Conservation (phyloP, 225 moss, liverwort and hornwort genomes). For the Lunularia cruciata region DNA sequence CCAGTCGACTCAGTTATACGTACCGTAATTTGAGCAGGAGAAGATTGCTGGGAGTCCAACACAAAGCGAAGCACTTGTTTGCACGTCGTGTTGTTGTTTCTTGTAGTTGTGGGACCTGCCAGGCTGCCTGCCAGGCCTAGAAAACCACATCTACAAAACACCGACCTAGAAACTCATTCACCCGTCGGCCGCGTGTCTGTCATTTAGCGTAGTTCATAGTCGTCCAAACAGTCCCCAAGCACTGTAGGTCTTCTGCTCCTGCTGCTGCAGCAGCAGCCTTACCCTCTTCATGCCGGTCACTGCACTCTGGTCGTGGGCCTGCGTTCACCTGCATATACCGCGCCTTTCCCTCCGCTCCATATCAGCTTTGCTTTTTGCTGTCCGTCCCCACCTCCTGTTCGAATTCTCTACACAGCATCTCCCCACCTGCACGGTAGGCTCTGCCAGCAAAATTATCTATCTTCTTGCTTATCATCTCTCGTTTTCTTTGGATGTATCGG, state of each 20-base stretch:
- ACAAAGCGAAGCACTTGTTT: background rate
- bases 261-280: background rate
- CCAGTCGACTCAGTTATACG: too few species aligned
- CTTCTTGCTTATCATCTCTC: background rate
- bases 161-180: background rate
- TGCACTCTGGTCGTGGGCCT: conserved; percentile 10
- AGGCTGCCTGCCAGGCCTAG: conserved; percentile 2
- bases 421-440: background rate
- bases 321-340: background rate
- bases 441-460: background rate
- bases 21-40: too few species aligned
- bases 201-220: background rate
- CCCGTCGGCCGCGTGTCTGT: background rate
- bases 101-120: background rate
- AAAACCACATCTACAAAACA: background rate
- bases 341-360: conserved; percentile 1
- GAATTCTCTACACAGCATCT: background rate
- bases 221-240: background rate
- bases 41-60: background rate
- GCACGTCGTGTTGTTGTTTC: conserved; percentile 16
- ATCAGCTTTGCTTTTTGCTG: background rate
- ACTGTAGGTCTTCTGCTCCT: background rate
- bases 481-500: background rate
- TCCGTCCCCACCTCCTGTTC: background rate
- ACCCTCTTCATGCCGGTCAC: background rate